Percentiles rank a stretch among this genome's conserved stretches.
Conservation (phyloP, 1,284 basidiomycete species). For the Moesziomyces parantarcticus region DNA sequence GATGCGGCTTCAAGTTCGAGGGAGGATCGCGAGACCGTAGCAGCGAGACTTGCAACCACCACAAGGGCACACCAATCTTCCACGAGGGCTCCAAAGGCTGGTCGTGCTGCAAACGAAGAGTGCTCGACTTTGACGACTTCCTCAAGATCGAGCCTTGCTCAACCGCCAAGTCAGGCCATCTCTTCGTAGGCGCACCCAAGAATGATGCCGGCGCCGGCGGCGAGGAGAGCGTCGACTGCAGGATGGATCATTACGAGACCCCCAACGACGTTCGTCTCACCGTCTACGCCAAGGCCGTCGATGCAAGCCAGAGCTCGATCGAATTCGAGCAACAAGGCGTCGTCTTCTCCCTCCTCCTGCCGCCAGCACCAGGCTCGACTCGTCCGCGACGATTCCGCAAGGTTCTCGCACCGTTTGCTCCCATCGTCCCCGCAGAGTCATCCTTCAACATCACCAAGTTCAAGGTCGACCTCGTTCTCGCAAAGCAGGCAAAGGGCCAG, state of each 20-base stretch:
- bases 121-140: conserved; percentile 66
- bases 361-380: conserved; percentile 42
- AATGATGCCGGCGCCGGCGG: conserved; percentile 14
- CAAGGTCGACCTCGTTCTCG: conserved; percentile 65
- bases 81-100: conserved; percentile 67
- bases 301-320: conserved; percentile 51
- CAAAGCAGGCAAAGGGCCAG: conserved; percentile 53
- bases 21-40: conserved; percentile 39
- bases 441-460: conserved; percentile 61
- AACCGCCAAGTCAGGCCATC: conserved; percentile 54
- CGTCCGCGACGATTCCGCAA: conserved; percentile 50
- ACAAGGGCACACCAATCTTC: conserved; percentile 64
- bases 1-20: conserved; percentile 42
- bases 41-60: conserved; percentile 57
- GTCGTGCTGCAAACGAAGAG: conserved; percentile 64
- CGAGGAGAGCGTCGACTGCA: conserved; percentile 50
- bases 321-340: conserved; percentile 51
- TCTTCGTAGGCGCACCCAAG: conserved; percentile 53
- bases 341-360: conserved; percentile 53
- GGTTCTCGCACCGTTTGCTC: conserved; percentile 50
- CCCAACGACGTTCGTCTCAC: conserved; percentile 62
- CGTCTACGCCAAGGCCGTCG: conserved; percentile 62
- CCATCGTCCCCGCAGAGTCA: conserved; percentile 48
- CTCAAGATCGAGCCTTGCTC: conserved; percentile 64
- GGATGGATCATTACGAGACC: conserved; percentile 67